These are phyloP conservation scores for Fraxinus angustifolia DNA, from an alignment of 305 asterid species.

Conservation along the genomic window DNA sequence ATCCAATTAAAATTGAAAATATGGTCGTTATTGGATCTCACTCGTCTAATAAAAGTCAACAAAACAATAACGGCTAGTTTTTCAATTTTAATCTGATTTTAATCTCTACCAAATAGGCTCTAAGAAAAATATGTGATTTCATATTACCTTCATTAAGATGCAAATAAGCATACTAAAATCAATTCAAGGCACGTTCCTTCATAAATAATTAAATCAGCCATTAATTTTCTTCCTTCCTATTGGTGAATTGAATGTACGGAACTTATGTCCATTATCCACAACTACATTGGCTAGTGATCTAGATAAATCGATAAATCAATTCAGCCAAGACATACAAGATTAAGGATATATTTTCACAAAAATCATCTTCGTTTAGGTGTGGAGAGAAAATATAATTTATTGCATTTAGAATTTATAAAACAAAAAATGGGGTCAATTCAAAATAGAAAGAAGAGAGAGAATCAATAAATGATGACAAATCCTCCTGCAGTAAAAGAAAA, in stretches of 20 bases:
- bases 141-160: not conserved
- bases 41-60: too few species aligned
- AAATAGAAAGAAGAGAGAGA: not conserved
- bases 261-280: not conserved
- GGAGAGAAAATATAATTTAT: not conserved
- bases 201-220: not conserved
- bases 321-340: not conserved
- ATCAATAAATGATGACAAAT: not conserved
- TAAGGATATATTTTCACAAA: conserved; percentile 1
- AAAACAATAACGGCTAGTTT: too few species aligned
- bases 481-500: not conserved
- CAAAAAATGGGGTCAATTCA: not conserved
- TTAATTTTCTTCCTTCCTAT: not conserved
- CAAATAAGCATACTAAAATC: not conserved
- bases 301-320: not conserved
- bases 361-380: not conserved
- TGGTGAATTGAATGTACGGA: not conserved
- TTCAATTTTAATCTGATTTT: too few species aligned
- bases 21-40: too few species aligned
- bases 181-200: not conserved
- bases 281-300: not conserved
- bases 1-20: too few species aligned
- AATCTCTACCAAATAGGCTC: not conserved
- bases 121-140: not conserved
- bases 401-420: not conserved